Base-by-base conservation (phyloP, 805 yeast genomes). In the Zygoascus ofunaensis region DNA sequence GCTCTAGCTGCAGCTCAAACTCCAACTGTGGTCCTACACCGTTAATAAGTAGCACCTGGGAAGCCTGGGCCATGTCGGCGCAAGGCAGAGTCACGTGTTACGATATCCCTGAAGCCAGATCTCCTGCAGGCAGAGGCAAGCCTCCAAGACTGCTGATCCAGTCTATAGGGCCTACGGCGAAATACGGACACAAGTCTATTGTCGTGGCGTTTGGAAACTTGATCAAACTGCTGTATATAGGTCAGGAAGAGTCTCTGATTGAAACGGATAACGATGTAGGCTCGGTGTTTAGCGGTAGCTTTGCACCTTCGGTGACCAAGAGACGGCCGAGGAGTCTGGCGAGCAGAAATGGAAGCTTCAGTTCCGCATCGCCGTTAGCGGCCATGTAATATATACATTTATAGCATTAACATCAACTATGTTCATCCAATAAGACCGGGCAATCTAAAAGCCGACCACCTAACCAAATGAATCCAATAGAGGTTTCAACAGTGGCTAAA, bases 21-120 rank as follows among this genome's bases (percentile, higher is more conserved):
- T 26, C 30, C 12, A 26, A 26, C 30, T 8, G 12, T 26, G 7
- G 10, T 26, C 12, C 30, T 46, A 34, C 41, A 33, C 58, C 65
- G 39, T 60, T 69, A 44, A 56, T 65, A 39, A 63, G 64, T 39
- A 69, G 69, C 44, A 57, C 72, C 8, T 84, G 94, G 92, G 89
- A 85, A 59, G 94, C 92, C 1, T 86, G 86, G 73, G 79, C 87
- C 2, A 74, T 86, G 66, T 70, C 74, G 4, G 76, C 79, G n/a
- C 71, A 73, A 44, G 94, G 94, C 0, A 70, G 71, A 38, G 69
- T 82, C 17, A 65, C 72, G 21, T 70, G 69, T 42, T 82, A 80
- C 54, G 76, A 77, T 32, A 73, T 86, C 10, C 79, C 82, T 2
- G 61, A 56, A 21, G 65, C 28, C 67, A 68, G 3, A 61, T n/a